Percentiles rank a stretch among this genome's conserved stretches.
phyloP scores from a whole-genome alignment of 2,329 filamentous ascomycete genomes.

The Epichloe bromicola region DNA sequence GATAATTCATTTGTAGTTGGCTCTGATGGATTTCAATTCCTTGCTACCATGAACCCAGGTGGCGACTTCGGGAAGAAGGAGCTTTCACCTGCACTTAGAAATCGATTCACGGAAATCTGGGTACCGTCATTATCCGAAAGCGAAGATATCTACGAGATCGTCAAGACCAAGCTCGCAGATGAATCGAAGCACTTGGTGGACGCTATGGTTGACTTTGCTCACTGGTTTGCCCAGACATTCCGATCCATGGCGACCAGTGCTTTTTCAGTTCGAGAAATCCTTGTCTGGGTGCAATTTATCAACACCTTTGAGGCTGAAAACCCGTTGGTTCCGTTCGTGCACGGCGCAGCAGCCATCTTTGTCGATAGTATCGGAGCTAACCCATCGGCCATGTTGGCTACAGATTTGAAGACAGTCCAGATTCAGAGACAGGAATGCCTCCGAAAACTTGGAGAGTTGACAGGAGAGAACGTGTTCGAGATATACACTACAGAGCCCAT shows the following conservation, averaged over 20 bases:
- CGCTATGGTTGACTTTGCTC: constrained; percentile 72
- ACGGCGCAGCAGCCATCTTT: constrained; percentile 90
- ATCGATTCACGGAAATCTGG: constrained; percentile 98
- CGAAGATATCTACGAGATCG: constrained; percentile 79
- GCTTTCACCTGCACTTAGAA: constrained; percentile 83
- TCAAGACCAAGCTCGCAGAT: constrained; percentile 57
- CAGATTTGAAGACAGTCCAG: constrained; percentile 54
- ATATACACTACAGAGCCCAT: constrained; percentile 53
- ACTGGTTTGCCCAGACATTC: constrained; percentile 83
- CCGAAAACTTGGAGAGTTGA: constrained; percentile 53
- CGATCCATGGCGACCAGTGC: constrained; percentile 60
- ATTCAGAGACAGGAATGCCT: constrained; percentile 64
- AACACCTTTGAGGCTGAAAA: constrained; percentile 48
- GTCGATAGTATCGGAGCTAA: constrained; percentile 93
- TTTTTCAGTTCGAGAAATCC: constrained; percentile 82
- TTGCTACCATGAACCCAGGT: constrained; percentile 98
- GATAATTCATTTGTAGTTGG: constrained; percentile 70
- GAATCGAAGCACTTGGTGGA: constrained; percentile 44
- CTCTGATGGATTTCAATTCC: constrained; percentile 74
- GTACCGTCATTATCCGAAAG: constrained; percentile 76
- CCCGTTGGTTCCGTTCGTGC: constrained; percentile 40
- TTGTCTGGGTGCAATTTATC: constrained; percentile 89
- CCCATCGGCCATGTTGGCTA: constrained; percentile 72
- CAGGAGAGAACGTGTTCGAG: constrained; percentile 45
- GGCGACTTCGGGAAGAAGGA: constrained; percentile 98